Base-by-base conservation (phyloP, 495 filamentous ascomycete genomes). In the Emericellopsis terricola region DNA sequence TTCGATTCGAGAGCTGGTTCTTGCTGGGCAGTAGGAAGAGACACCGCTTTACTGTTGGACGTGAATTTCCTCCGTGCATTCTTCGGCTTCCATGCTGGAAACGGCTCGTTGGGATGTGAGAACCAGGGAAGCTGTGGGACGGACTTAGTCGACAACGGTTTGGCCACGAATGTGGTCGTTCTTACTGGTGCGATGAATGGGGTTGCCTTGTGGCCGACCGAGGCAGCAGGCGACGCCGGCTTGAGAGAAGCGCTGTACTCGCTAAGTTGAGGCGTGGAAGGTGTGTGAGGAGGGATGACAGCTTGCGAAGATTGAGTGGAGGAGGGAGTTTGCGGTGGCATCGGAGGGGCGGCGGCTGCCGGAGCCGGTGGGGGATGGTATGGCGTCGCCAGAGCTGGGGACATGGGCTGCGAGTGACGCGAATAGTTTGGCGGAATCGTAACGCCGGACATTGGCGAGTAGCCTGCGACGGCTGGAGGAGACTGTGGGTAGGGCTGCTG, bases 91-190 rank as follows among this genome's bases (percentile, higher is more conserved):
- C 57, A 57, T 1, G 51, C 48, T 17, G 85, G 82, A 48, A 89
- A 92, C 3, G 68, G 50, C 11, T 53, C 42, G 15, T 78, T 72
- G 2, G 76, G 71, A 20, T 65, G 61, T 17, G 84, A 92, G n/a
- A 76, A 60, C 84, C 84, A 92, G 8, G 85, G 85, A 2, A 94
- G 57, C 73, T 81, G 43, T 16, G 39, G 15, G 30, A 31, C 23
- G 11, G 8, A 15, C 26, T 56, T 36, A 57, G 45, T 28, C 15
- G 3, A 11, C 20, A 2, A 16, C 11, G 8, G 5, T 13, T n/a
- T 13, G 14, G 15, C 4, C 30, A 15, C 16, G 15, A n/a, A n/a
- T n/a, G n/a, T n/a, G n/a, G n/a, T n/a, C n/a, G n/a, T n/a, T n/a
- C n/a, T n/a, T n/a, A n/a, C n/a, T n/a, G n/a, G n/a, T n/a, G n/a